Percentiles rank a stretch among this genome's conserved stretches.
Conservation (phyloP, 2,329 filamentous ascomycete genomes). For the Fusarium metavorans region DNA sequence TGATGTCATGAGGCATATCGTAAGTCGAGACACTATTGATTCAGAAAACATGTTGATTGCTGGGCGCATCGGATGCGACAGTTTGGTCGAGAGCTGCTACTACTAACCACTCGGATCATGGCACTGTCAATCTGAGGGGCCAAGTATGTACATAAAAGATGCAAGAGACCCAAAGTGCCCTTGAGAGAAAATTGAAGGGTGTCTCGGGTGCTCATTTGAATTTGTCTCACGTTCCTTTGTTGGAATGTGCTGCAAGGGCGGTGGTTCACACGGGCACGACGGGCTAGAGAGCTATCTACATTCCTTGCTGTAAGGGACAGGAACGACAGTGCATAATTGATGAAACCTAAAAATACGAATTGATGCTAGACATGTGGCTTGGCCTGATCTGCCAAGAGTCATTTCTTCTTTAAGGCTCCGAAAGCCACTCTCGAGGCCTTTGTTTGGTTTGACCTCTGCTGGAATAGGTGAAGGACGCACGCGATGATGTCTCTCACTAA, state of each 20-base stretch:
- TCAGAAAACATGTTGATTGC: neutral
- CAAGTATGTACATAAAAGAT: neutral
- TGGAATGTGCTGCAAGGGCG: neutral
- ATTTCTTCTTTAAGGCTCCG: neutral
- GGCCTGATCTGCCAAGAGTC: neutral
- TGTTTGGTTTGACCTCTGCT: neutral
- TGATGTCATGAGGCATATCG: neutral
- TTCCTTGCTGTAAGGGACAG: neutral
- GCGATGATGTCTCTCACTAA: too few relatives aligned
- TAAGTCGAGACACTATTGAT: neutral
- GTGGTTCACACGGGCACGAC: too few relatives aligned
- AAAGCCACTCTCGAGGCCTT: neutral
- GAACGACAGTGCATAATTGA: neutral
- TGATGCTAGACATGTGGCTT: neutral
- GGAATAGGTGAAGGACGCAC: neutral
- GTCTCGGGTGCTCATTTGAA: neutral
- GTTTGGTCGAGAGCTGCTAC: neutral
- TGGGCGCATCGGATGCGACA: neutral
- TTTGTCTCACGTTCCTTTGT: neutral
- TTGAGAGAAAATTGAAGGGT: neutral
- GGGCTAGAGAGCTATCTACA: neutral
- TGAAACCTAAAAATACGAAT: neutral
- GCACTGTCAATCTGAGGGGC: neutral
- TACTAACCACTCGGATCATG: neutral
- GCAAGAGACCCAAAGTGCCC: neutral